These are phyloP conservation scores for Botrytis medusae DNA, from an alignment of 2,329 filamentous ascomycete species.

Conservation along the genomic window DNA sequence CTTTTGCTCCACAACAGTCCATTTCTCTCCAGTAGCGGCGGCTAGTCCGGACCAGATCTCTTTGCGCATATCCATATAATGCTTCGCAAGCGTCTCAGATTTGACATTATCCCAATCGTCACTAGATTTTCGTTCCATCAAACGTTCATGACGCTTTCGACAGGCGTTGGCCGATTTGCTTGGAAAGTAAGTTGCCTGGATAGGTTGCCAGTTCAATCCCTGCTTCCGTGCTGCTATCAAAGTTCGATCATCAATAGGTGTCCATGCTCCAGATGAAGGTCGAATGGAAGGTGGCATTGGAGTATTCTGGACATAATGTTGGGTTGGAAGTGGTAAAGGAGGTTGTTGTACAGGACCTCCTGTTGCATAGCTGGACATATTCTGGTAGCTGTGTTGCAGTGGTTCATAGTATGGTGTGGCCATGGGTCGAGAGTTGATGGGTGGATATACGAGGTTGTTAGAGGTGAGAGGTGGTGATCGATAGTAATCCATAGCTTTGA, in stretches of 20 bases:
- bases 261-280: slow-evolving; percentile 69
- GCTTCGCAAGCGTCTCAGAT: slow-evolving; percentile 70
- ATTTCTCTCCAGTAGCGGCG: slow-evolving; percentile 76
- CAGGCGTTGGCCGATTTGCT: slow-evolving; percentile 71
- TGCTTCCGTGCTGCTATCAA: slow-evolving; percentile 70
- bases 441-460: slow-evolving; percentile 15
- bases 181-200: slow-evolving; percentile 74
- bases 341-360: slow-evolving; percentile 28
- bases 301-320: slow-evolving; percentile 14
- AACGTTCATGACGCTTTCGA: slow-evolving; percentile 81
- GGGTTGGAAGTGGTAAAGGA: slow-evolving; percentile 21
- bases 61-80: slow-evolving; percentile 76
- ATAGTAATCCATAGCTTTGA: slow-evolving; percentile 22
- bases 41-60: slow-evolving; percentile 81
- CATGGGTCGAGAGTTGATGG: slow-evolving; percentile 7
- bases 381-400: slow-evolving; percentile 21
- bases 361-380: slow-evolving; percentile 21
- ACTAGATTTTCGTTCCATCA: slow-evolving; percentile 65
- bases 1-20: slow-evolving; percentile 67
- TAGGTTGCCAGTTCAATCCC: slow-evolving; percentile 81
- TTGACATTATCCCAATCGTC: slow-evolving; percentile 74
- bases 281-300: slow-evolving; percentile 40
- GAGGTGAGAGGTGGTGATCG: slow-evolving; percentile 21
- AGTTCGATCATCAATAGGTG: slow-evolving; percentile 68
- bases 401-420: slow-evolving; percentile 21